These are phyloP conservation scores for Exophiala aquamarina DNA, from an alignment of 2,329 filamentous ascomycete species.

Conservation along the genomic window DNA sequence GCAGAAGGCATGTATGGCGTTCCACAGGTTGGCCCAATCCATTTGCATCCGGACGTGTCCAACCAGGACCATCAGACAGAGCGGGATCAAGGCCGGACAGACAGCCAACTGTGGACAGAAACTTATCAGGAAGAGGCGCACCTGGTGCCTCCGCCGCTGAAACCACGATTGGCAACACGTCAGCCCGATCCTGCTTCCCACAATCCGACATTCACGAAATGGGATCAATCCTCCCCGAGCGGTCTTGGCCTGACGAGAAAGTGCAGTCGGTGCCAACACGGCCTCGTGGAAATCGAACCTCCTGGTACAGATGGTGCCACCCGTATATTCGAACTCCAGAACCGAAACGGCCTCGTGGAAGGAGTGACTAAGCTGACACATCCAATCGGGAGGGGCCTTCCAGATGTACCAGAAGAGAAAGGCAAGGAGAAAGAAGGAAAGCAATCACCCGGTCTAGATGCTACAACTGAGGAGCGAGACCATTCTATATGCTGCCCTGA, in stretches of 20 bases:
- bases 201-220: neutral
- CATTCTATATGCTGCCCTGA: conserved; percentile 26
- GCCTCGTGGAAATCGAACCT: conserved; percentile 22
- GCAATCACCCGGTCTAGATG: neutral
- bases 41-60: conserved; percentile 1
- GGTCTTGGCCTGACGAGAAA: conserved; percentile 21
- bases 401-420: conserved; percentile 12
- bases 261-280: conserved; percentile 25
- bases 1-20: conserved; percentile 17
- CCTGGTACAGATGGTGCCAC: conserved; percentile 20
- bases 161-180: conserved; percentile 3
- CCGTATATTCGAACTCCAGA: conserved; percentile 20
- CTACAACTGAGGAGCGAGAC: conserved; percentile 14
- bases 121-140: conserved; percentile 3
- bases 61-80: neutral
- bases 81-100: too few relatives aligned
- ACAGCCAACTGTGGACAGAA: neutral
- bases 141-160: conserved; percentile 13
- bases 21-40: conserved; percentile 12
- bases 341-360: conserved; percentile 5
- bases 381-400: conserved; percentile 14
- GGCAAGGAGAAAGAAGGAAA: neutral
- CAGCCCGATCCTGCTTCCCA: neutral
- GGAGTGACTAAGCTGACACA: conserved; percentile 9
- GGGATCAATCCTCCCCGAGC: conserved; percentile 6